Conservation (phyloP, 1,139 yeast species). For the Scheffersomyces titani region DNA sequence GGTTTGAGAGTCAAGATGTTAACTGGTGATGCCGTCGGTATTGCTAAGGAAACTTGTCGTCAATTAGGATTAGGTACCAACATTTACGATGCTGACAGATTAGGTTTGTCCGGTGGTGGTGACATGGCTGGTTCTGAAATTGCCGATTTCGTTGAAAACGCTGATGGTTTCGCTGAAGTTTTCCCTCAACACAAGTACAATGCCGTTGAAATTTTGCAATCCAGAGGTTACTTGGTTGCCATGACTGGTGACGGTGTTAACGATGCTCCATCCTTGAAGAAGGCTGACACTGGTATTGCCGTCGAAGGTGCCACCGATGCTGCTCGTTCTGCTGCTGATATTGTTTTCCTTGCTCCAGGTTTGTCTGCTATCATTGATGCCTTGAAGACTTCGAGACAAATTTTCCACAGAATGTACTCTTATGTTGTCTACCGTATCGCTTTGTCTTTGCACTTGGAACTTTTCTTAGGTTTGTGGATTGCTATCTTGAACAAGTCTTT, state of each 20-base stretch:
- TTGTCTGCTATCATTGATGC: conserved; percentile 93
- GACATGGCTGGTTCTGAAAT: conserved; percentile 95
- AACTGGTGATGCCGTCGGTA: conserved; percentile 99
- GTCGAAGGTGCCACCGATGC: conserved; percentile 98
- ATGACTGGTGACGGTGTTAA: conserved; percentile 99
- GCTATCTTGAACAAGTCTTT: conserved; percentile 84
- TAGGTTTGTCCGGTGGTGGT: conserved; percentile 96
- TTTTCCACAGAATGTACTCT: conserved; percentile 98
- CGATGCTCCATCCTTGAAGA: conserved; percentile 95
- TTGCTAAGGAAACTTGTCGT: conserved; percentile 98
- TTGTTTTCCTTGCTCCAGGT: conserved; percentile 96
- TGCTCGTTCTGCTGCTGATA: conserved; percentile 95
- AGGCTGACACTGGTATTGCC: conserved; percentile 97
- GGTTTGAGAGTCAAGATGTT: conserved; percentile 98
- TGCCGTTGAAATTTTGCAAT: conserved; percentile 86
- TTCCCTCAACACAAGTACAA: conserved; percentile 96
- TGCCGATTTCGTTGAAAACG: conserved; percentile 94
- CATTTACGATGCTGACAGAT: conserved; percentile 96
- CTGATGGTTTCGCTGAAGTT: conserved; percentile 97
- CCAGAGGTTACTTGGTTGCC: conserved; percentile 94
- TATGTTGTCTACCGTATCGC: conserved; percentile 97
- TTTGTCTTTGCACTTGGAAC: conserved; percentile 86
- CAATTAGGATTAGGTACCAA: conserved; percentile 96
- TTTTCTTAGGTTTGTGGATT: conserved; percentile 92
- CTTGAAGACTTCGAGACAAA: conserved; percentile 90